Base-by-base conservation (phyloP, 2,329 filamentous ascomycete species). In the Cladosporium sp. region DNA sequence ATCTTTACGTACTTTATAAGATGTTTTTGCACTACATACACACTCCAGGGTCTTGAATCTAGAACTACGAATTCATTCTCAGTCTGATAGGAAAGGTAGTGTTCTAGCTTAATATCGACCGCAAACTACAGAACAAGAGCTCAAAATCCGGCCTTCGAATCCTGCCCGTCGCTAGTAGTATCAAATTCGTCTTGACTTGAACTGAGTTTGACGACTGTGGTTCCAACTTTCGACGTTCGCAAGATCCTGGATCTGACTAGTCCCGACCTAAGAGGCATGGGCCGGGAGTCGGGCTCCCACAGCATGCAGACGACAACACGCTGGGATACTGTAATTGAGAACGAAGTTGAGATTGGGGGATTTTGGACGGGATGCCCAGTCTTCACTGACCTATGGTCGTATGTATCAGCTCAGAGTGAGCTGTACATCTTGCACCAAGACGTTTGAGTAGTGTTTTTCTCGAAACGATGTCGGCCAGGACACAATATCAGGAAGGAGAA, bases 261-360 rank as follows among this genome's bases (percentile, higher is more conserved):
- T 38, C 16, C 36, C 4, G 16, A 20, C 36, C 18, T 20, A 38
- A 38, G 36, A n/a, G 16, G 4, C 18, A 7, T 38, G 7, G 13
- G 18, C 13, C 16, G 13, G 18, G 8, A 38, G 36, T 6, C 36
- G 7, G 36, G n/a, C 16, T 19, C 15, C 36, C 36, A 38, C 16
- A 38, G 8, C 8, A 80, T 59, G 54, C 79, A 77, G 46, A 78
- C 75, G 5, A 79, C 71, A 7, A 72, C 72, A 48, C 71, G n/a
- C 7, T 38, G 36, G 36, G 36, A 38, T 38, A 5, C n/a, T 38
- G 36, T 38, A 38, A 38, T 16, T 18, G 13, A 8, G 36, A 22
- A 38, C 72, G 18, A 38, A 5, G 36, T n/a, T 38, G 36, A 38
- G 36, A 38, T 3, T 38, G 9, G 36, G 36, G 29, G 29, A 3